Evolutionary conservation across 306 rosid genomes (phyloP).

Genomic region (Herpetospermum pedunculosum): DNA sequence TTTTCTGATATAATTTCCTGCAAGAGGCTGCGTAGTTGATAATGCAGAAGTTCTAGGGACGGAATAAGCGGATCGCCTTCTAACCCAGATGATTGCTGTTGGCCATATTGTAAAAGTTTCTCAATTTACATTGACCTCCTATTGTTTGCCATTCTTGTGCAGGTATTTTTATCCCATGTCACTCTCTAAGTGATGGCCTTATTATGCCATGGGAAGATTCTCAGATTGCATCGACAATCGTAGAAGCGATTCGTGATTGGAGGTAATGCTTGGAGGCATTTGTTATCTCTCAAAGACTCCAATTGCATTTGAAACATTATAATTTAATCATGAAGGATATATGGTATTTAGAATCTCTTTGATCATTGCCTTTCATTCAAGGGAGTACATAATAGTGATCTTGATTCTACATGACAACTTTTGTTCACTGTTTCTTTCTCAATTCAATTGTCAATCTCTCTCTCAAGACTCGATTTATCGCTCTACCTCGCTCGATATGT

Average conservation of each 20-base stretch:
- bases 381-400: conserved; percentile 17
- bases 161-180: conserved; percentile 65
- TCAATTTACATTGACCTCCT: conserved; percentile 30
- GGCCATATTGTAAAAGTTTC: conserved; percentile 24
- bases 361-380: conserved; percentile 31
- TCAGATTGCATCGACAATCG: conserved; percentile 23
- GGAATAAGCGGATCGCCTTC: conserved; percentile 31
- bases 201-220: conserved; percentile 35
- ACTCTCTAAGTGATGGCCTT: conserved; percentile 44
- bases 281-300: conserved; percentile 25
- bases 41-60: conserved; percentile 46
- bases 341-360: conserved; percentile 23
- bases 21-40: conserved; percentile 79
- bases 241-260: background rate
- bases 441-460: background rate
- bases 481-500: background rate
- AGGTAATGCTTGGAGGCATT: conserved; percentile 20
- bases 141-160: conserved; percentile 57
- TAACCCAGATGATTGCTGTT: conserved; percentile 24
- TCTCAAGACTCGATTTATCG: background rate
- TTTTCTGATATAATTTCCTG: conserved; percentile 78
- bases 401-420: conserved; percentile 2
- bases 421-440: background rate
- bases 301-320: conserved; percentile 34
- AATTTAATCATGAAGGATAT: conserved; percentile 41